Base-by-base conservation (phyloP, 2,329 filamentous ascomycete genomes). In the Ophiostoma novo-ulmi region DNA sequence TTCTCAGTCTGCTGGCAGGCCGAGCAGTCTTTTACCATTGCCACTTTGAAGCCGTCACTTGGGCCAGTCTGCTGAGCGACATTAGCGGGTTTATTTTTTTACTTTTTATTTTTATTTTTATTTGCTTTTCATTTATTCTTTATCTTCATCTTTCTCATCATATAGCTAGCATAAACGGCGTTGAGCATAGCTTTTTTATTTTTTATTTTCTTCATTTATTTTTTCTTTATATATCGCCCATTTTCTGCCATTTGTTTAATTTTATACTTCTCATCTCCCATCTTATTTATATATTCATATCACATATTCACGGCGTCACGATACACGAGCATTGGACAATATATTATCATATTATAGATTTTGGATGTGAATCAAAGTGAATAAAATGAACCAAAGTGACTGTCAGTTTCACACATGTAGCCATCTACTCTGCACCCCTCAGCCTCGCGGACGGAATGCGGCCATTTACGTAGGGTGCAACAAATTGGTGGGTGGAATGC, bases 51-150 rank as follows among this genome's bases (percentile, higher is more conserved):
- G 44, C 14, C 44, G 14, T 55, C 8, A 55, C 48, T 55, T 22
- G 20, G 20, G 13, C n/a, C 6, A 6, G 44, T n/a, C 44, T 48
- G 44, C 11, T 58, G 48, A 55, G 22, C 52, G 52, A 26, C 22
- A 58, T 58, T n/a, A 17, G 52, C 20, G 44, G 39, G 39, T 55
- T 41, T 69, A 22, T 70, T 61, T 17, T n/a, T 55, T 41, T 69
- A 22, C 69, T 61, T 17, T n/a, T 20, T 20, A 20, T 20, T 48
- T 20, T 48, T 20, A 17, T 48, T 48, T 14, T 20, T 20, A 17
- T 17, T 17, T 14, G 1, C 1, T 14, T 48, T 48, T 48, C 13
- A 17, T 48, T 48, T n/a, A 7, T 58, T 58, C 26, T 26, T 22
- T 8, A 13, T 55, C n/a, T 22, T 17, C 44, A 55, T 55, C 22